Base-by-base conservation (phyloP, 441 rosid species). In the Adansonia grandidieri region DNA sequence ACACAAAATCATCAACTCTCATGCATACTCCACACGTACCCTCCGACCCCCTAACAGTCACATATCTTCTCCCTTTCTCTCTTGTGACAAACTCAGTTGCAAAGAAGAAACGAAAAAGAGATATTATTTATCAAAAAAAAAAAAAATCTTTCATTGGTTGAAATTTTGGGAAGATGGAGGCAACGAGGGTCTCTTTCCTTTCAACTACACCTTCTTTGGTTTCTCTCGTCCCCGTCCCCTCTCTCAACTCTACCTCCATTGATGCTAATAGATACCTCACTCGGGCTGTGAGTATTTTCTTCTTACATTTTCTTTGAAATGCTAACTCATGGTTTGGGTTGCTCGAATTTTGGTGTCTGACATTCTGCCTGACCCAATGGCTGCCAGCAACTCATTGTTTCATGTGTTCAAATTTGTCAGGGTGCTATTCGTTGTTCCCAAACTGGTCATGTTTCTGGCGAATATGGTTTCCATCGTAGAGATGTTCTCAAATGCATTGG, bases 401-500 rank as follows among this genome's bases (percentile, higher is more conserved):
- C 28, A 17, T 66, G 71, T 62, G 19, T 76, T 67, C 62, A 57
- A 19, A 45, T 71, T 32, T 40, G 77, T 77, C 83, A 91, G 97
- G 89, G 28, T 48, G 73, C 75, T 28, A 79, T 88, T 72, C 87
- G 88, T 77, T 91, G 97, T 80, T 76, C 66, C n/a, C 91, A 86
- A 22, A 70, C 78, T 14, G 82, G 80, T 28, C 79, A 82, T 71
- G 83, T 54, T 58, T 69, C 54, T 64, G 78, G 50, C 13, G 87
- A 82, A 1, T 80, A 32, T 71, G 82, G 82, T 47, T 65, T 86
- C 67, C 66, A 78, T 57, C 85, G 98, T 56, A 87, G 97, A 78
- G 91, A 93, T 64, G 77, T 86, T 82, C 87, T 93, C 72, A 89
- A 84, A 78, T 83, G 85, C 85, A 73, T 84, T 71, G 92, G 91